phyloP scores from a whole-genome alignment of 2,329 filamentous ascomycete species.

The Fusarium nodosum region DNA sequence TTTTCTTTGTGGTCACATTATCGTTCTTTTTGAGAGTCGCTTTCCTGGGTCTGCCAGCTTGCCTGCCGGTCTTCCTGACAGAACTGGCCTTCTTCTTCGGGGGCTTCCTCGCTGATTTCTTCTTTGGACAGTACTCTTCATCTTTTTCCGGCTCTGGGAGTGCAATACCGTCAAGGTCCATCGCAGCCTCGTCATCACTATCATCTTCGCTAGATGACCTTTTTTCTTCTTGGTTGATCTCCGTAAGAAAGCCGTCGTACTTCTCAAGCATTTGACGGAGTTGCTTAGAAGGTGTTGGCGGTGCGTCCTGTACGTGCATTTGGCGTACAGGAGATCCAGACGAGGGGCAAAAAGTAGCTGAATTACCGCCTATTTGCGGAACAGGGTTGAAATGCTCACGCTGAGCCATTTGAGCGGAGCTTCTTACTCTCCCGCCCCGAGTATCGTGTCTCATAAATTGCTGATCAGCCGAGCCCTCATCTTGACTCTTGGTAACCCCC shows the following conservation, averaged over 20 bases:
- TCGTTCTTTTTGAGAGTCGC: background rate
- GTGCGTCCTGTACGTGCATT: too few relatives aligned
- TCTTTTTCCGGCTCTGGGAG: constrained; percentile 39
- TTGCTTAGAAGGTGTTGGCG: background rate
- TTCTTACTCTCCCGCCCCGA: too few relatives aligned
- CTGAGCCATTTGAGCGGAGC: background rate
- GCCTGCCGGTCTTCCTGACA: constrained; percentile 6
- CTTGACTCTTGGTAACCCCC: background rate
- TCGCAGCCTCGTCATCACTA: constrained; percentile 1
- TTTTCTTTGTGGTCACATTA: background rate
- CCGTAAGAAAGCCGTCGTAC: background rate
- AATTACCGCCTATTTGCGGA: too few relatives aligned
- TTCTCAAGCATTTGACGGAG: constrained; percentile 23
- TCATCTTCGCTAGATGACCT: background rate
- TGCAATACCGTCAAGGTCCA: constrained; percentile 1
- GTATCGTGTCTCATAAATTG: background rate
- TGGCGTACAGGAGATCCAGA: background rate
- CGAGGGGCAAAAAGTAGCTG: background rate
- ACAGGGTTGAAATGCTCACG: background rate
- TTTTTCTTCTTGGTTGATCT: background rate
- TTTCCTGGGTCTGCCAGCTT: constrained; percentile 9
- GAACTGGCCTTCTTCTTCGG: constrained; percentile 10
- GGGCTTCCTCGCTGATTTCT: background rate
- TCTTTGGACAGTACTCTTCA: constrained; percentile 31
- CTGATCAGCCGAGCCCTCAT: background rate